Evolutionary conservation across 129 eudicot species (phyloP).

Genomic region (Deinandra increscens): DNA sequence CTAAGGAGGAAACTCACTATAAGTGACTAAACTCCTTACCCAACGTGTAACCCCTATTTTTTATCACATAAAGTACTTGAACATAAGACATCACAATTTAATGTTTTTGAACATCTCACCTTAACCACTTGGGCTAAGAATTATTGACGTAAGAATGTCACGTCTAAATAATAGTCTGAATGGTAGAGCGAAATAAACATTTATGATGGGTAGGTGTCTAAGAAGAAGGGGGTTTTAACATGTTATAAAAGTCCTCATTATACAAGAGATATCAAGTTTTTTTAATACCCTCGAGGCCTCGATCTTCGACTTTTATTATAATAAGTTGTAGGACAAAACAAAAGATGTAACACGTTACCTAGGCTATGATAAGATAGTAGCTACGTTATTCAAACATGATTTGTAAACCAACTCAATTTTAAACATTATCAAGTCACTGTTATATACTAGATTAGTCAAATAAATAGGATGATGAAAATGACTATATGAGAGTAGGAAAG

Average conservation of each 20-base stretch:
- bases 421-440: background rate
- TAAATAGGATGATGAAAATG: background rate
- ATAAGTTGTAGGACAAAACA: background rate
- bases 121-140: too few relatives aligned
- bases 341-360: background rate
- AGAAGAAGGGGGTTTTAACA: background rate
- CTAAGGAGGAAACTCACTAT: too few relatives aligned
- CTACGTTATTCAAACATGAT: background rate
- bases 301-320: background rate
- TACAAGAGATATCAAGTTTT: background rate
- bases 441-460: background rate
- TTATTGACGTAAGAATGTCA: too few relatives aligned
- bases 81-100: too few relatives aligned
- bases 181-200: too few relatives aligned
- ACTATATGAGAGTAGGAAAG: conserved; percentile 17
- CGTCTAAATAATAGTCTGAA: too few relatives aligned
- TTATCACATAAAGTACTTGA: too few relatives aligned
- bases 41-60: too few relatives aligned
- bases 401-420: background rate
- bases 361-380: background rate
- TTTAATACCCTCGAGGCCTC: background rate
- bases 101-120: too few relatives aligned
- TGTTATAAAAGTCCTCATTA: background rate
- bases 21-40: too few relatives aligned
- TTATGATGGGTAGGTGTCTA: too few relatives aligned